These are phyloP conservation scores for Dalbergia cultrata DNA, from an alignment of 306 rosid species.

Conservation along the genomic window DNA sequence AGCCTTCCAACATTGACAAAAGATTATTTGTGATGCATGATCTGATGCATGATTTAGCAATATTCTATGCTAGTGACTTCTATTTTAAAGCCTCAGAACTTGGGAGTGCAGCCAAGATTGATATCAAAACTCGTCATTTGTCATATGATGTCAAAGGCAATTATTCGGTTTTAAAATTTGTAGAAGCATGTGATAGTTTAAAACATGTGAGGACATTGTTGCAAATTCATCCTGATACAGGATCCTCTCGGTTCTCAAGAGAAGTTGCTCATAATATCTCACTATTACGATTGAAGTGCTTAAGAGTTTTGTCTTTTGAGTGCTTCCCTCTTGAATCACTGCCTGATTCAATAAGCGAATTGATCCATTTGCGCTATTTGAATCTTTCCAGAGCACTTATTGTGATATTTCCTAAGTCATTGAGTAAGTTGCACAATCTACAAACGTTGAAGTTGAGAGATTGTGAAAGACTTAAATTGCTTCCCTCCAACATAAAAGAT, in stretches of 20 bases:
- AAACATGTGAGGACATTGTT: neutral
- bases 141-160: neutral
- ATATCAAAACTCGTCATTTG: too few relatives aligned
- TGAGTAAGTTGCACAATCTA: neutral
- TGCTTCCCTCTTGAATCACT: too few relatives aligned
- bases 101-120: neutral
- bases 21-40: neutral
- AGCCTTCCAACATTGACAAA: neutral
- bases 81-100: neutral
- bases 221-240: too few relatives aligned
- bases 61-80: too few relatives aligned
- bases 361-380: neutral
- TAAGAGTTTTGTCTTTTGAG: neutral
- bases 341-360: neutral
- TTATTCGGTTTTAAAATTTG: neutral
- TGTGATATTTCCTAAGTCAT: neutral
- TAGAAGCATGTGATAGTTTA: neutral
- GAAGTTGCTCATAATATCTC: neutral
- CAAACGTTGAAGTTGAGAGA: neutral
- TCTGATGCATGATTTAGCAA: neutral
- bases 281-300: neutral
- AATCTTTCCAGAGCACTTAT: neutral
- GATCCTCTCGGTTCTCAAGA: fast-evolving
- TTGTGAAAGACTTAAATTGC: neutral
- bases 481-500: neutral